Conservation (phyloP, 1,139 yeast species). For the Saccharomyces uvarum region DNA sequence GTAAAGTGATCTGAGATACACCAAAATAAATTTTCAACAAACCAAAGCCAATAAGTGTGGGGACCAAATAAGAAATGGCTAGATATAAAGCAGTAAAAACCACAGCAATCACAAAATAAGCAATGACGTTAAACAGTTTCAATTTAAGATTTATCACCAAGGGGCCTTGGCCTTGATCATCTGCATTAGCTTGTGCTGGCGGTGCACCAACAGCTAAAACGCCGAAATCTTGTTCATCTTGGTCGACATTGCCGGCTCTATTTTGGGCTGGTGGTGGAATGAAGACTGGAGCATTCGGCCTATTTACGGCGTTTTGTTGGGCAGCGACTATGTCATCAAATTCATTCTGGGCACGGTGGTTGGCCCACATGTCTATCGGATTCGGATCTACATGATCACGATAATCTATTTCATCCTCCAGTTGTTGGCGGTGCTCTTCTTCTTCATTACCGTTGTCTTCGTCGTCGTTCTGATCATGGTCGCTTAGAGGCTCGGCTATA, state of each 20-base stretch:
- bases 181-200: slow-evolving; percentile 8
- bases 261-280: slow-evolving; percentile 5
- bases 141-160: slow-evolving; percentile 23
- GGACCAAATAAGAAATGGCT: slow-evolving; percentile 45
- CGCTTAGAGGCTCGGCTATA: not conserved
- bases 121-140: slow-evolving; percentile 17
- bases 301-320: slow-evolving; percentile 6
- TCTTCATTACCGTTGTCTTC: slow-evolving; percentile 17
- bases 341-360: slow-evolving; percentile 17
- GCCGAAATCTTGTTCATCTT: slow-evolving; percentile 2
- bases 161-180: slow-evolving; percentile 18
- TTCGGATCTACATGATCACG: slow-evolving; percentile 12
- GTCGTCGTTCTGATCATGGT: slow-evolving; percentile 9
- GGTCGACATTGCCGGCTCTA: slow-evolving; percentile 1
- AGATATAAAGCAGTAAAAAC: slow-evolving; percentile 39
- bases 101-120: slow-evolving; percentile 36
- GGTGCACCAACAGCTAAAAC: not conserved
- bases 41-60: slow-evolving; percentile 43
- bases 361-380: slow-evolving; percentile 8
- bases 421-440: slow-evolving; percentile 8
- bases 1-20: slow-evolving; percentile 9
- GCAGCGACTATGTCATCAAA: slow-evolving; percentile 18
- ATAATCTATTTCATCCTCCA: slow-evolving; percentile 11
- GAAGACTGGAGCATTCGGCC: slow-evolving; percentile 5
- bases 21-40: slow-evolving; percentile 17